Base-by-base conservation (phyloP, 2,329 filamentous ascomycete genomes). In the Allantophomopsis lycopodina region DNA sequence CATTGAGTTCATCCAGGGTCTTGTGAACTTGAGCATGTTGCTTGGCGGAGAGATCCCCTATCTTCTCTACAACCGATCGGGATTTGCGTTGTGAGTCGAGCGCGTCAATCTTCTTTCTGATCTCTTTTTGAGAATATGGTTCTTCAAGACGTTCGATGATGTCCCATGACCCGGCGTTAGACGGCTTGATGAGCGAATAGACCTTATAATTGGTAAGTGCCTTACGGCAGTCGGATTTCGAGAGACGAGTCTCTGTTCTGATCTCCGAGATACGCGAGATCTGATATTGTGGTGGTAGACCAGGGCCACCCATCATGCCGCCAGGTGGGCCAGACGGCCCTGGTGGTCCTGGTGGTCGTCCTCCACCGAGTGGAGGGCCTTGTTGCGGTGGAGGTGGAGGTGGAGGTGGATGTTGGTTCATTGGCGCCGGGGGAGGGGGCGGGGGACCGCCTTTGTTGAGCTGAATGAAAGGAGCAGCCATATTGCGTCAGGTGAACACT, bases 11-110 rank as follows among this genome's bases (percentile, higher is more conserved):
- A 32, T 56, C 55, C 32, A 57, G 31, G 3, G 56, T 36, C 7
- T 38, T 44, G 14, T 48, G 48, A 20, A 58, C 46, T 39, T 58
- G 55, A 2, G 37, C 36, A 36, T 51, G 46, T 37, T 54, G 53
- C 32, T 40, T 46, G 17, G 42, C 45, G n/a, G 32, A 44, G 13
- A 58, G 43, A 3, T 41, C 44, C 4, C 36, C 41, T 40, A 50
- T 56, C 40, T 54, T 53, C 7, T 57, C 50, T 11, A 46, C 36
- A 20, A 55, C 46, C 3, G 49, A 44, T 15, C 44, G 42, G 17
- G 36, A 36, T 17, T 38, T 45, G 2, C 36, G 30, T n/a, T 52
- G 44, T 30, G 23, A 28, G 7, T 46, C 48, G 14, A 55, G 44
- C 40, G 44, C 50, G 38, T 50, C 49, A 33, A 55, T 46, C 30